Evolutionary conservation across 2,329 filamentous ascomycete species (phyloP).

Genomic region (Coniella vitis): DNA sequence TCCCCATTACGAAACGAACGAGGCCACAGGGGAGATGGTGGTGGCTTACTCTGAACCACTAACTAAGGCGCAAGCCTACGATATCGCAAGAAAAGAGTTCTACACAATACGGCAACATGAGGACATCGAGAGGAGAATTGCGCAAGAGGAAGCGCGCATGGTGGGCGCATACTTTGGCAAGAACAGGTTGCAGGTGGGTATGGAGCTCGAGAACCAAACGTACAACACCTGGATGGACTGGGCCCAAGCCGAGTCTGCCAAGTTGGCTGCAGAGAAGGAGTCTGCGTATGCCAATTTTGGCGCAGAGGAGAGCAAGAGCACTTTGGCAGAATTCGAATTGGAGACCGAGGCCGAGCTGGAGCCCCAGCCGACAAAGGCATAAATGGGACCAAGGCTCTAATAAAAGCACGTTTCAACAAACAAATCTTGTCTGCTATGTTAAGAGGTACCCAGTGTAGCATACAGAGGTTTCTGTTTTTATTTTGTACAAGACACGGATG

Average conservation of each 20-base stretch:
- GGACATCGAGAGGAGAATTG: constrained; percentile 75
- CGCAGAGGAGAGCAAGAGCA: constrained; percentile 26
- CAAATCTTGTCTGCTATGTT: too few species aligned
- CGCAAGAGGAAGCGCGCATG: constrained; percentile 77
- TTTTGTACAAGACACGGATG: too few species aligned
- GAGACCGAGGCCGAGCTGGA: constrained; percentile 9
- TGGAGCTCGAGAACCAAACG: constrained; percentile 71
- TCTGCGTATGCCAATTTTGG: constrained; percentile 38
- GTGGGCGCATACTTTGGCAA: constrained; percentile 87
- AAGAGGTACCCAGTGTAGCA: too few species aligned
- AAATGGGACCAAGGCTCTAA: too few species aligned
- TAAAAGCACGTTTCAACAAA: too few species aligned
- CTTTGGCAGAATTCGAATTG: constrained; percentile 15
- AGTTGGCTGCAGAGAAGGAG: constrained; percentile 32
- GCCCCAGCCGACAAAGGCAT: not conserved
- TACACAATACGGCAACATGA: constrained; percentile 76
- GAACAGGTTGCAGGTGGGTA: constrained; percentile 65
- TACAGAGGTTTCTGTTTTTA: too few species aligned
- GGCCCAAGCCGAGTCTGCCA: constrained; percentile 49
- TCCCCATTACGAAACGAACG: not conserved
- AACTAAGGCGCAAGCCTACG: constrained; percentile 67
- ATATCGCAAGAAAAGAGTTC: constrained; percentile 81
- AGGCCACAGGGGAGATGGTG: constrained; percentile 1
- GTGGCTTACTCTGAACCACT: constrained; percentile 29
- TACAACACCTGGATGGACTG: constrained; percentile 83